Evolutionary conservation across 2,329 filamentous ascomycete genomes (phyloP).

Genomic region (Cladophialophora immunda): DNA sequence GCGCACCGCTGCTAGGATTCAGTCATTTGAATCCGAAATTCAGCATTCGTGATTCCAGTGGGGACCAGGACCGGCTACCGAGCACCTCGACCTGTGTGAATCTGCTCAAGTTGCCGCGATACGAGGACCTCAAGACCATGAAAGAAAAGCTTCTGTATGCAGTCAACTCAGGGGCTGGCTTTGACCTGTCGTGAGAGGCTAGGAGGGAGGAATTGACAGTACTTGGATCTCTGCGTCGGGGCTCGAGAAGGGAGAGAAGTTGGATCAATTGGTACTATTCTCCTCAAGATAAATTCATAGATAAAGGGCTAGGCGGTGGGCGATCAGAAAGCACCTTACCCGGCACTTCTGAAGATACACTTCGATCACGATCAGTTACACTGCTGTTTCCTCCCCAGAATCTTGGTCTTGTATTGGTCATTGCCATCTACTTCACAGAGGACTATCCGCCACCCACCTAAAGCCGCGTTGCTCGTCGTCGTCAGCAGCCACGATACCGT

Average conservation of each 20-base stretch:
- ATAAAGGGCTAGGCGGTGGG: neutral
- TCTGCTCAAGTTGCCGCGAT: conserved; percentile 87
- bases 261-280: neutral
- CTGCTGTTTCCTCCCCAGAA: neutral
- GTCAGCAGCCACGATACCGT: neutral
- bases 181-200: conserved; percentile 68
- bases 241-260: neutral
- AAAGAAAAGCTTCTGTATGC: conserved; percentile 88
- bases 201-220: neutral
- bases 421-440: neutral
- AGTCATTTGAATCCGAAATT: conserved; percentile 84
- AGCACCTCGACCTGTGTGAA: conserved; percentile 98
- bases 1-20: conserved; percentile 90
- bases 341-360: too few relatives aligned
- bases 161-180: conserved; percentile 87
- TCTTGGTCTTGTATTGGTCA: neutral
- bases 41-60: conserved; percentile 84
- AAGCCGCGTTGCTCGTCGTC: neutral
- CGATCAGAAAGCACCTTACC: too few relatives aligned
- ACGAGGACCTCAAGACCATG: conserved; percentile 70
- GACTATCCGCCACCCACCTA: neutral
- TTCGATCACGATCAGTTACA: too few relatives aligned
- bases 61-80: conserved; percentile 79
- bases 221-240: neutral
- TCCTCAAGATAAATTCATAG: neutral